phyloP scores from a whole-genome alignment of 257 asterid species.

The Hygrophila difformis region DNA sequence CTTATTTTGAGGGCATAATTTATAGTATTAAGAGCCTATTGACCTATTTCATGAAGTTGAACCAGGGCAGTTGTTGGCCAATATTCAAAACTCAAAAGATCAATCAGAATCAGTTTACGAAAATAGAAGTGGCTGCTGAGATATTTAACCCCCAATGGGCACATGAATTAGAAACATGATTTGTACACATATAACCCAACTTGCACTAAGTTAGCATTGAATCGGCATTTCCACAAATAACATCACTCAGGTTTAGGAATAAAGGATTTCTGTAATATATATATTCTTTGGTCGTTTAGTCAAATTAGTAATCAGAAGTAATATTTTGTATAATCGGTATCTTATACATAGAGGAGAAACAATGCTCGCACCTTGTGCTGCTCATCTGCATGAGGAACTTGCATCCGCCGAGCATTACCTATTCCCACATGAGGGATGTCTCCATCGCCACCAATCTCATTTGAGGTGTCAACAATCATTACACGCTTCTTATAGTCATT shows the following conservation, averaged over 20 bases:
- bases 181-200: too few relatives aligned
- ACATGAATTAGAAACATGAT: too few relatives aligned
- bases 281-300: too few relatives aligned
- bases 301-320: constrained; percentile 10
- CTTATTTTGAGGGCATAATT: neutral
- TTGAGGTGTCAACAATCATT: constrained; percentile 98
- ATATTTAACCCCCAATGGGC: neutral
- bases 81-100: too few relatives aligned
- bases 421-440: constrained; percentile 94
- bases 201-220: too few relatives aligned
- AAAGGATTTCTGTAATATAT: too few relatives aligned
- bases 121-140: constrained; percentile 5
- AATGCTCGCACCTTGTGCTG: constrained; percentile 70
- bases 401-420: constrained; percentile 96
- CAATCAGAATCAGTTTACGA: constrained; percentile 4
- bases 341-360: constrained; percentile 7
- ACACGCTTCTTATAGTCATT: constrained; percentile 83
- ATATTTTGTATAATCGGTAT: constrained; percentile 3
- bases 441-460: constrained; percentile 98
- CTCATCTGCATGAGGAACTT: constrained; percentile 85
- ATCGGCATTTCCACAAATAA: too few relatives aligned
- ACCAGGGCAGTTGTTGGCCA: too few relatives aligned
- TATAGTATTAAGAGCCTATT: constrained; percentile 4
- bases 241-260: too few relatives aligned
- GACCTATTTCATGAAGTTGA: neutral